Evolutionary conservation across 208 protist species (phyloP).

Genomic region (Crithidia expoeki): DNA sequence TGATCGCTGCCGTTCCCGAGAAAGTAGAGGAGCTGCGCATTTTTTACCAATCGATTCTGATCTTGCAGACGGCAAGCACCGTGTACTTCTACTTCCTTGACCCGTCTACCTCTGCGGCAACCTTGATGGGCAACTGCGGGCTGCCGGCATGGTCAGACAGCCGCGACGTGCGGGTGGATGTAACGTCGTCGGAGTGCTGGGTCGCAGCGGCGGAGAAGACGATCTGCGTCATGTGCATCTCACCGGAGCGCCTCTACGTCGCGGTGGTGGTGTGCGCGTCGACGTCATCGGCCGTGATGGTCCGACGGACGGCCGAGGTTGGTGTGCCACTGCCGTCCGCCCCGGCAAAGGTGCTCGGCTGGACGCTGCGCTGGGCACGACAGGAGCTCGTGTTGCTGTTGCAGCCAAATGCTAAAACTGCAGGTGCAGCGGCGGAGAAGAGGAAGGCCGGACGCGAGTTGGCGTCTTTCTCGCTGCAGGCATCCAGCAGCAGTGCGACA

Average conservation of each 20-base stretch:
- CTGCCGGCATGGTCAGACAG: constrained; percentile 16
- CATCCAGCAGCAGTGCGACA: background rate
- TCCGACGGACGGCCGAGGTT: constrained; percentile 21
- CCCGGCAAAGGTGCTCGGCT: constrained; percentile 13
- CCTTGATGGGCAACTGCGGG: constrained; percentile 17
- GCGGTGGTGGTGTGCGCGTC: constrained; percentile 22
- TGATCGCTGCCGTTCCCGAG: constrained; percentile 14
- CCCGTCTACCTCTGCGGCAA: constrained; percentile 20
- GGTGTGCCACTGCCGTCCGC: constrained; percentile 31
- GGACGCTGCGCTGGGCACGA: constrained; percentile 41
- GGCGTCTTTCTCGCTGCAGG: constrained; percentile 24
- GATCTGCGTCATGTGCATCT: constrained; percentile 26
- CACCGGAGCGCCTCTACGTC: constrained; percentile 14
- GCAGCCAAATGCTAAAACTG: background rate
- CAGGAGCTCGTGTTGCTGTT: constrained; percentile 43
- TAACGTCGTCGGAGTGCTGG: constrained; percentile 19
- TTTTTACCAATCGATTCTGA: constrained; percentile 48
- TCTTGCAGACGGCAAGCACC: constrained; percentile 26
- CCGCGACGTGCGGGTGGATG: constrained; percentile 2
- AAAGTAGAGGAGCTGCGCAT: constrained; percentile 38
- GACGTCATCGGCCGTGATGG: constrained; percentile 17
- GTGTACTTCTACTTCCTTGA: constrained; percentile 51
- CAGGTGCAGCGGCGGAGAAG: background rate
- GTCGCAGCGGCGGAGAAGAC: constrained; percentile 10
- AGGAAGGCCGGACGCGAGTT: constrained; percentile 1